Evolutionary conservation across 352 stramenopile genomes (phyloP).

Genomic region (Globisporangium cylindrosporum): DNA sequence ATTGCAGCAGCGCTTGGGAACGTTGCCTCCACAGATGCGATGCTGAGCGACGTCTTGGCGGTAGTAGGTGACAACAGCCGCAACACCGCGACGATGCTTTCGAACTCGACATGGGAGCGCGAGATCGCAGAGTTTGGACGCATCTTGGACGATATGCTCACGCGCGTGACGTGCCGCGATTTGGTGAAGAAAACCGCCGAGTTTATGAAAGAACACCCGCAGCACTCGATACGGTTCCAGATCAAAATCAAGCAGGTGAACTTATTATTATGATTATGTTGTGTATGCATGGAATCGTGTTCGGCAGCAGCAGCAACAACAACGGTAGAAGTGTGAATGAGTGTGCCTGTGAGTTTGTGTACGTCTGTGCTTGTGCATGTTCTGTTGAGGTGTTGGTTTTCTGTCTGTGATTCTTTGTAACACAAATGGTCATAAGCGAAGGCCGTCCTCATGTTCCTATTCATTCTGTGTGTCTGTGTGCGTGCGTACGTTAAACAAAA

Average conservation of each 20-base stretch:
- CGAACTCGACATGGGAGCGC: constrained; percentile 62
- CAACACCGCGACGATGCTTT: constrained; percentile 35
- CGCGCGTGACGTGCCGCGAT: constrained; percentile 66
- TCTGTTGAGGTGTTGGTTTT: constrained; percentile 13
- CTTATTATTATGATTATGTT: constrained; percentile 10
- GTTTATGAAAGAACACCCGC: constrained; percentile 69
- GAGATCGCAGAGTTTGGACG: constrained; percentile 73
- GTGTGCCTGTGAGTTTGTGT: constrained; percentile 2
- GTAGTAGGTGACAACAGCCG: constrained; percentile 9
- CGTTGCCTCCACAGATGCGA: neutral
- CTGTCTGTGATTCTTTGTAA: constrained; percentile 9
- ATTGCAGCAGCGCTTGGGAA: constrained; percentile 15
- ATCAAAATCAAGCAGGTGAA: constrained; percentile 89
- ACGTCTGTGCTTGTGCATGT: constrained; percentile 11
- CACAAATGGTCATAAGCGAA: constrained; percentile 4
- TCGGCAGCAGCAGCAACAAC: constrained; percentile 8
- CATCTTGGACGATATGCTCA: constrained; percentile 71
- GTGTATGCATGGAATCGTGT: constrained; percentile 3
- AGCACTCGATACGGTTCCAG: constrained; percentile 76
- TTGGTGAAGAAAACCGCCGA: constrained; percentile 71
- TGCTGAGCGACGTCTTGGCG: neutral
- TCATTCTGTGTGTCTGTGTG: constrained; percentile 3
- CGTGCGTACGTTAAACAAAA: constrained; percentile 8
- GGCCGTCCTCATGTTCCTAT: neutral
- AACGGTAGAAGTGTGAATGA: constrained; percentile 12